These are phyloP conservation scores for Cladochytrium replicatum DNA, from an alignment of 192 early-diverging fungal species.

Conservation along the genomic window DNA sequence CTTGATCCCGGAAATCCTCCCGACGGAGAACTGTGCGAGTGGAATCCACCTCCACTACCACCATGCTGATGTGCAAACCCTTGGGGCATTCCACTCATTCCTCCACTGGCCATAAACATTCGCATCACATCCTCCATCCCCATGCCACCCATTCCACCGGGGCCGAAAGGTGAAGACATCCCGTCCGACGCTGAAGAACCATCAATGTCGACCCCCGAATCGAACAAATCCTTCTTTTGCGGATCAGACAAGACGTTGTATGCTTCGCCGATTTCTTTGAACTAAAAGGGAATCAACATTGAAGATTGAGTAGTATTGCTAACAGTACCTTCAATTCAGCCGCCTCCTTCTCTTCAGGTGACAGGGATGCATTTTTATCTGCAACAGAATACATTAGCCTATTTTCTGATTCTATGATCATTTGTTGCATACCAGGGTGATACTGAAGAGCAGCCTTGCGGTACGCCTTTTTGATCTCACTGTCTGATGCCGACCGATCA, in stretches of 20 bases:
- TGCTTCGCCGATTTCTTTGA: conserved; percentile 77
- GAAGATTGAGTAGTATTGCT: not conserved
- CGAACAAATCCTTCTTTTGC: conserved; percentile 68
- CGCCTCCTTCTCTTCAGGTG: conserved; percentile 38
- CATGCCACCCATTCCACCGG: conserved; percentile 23
- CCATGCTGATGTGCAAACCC: too few relatives aligned
- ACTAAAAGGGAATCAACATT: conserved; percentile 15
- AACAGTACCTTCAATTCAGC: conserved; percentile 66
- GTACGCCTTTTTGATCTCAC: conserved; percentile 50
- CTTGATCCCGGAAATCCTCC: too few relatives aligned
- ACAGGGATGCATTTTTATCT: conserved; percentile 71
- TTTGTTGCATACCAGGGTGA: conserved; percentile 51
- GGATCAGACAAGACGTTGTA: conserved; percentile 72
- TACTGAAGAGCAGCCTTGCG: conserved; percentile 65
- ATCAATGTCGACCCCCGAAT: conserved; percentile 70
- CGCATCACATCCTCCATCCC: conserved; percentile 43
- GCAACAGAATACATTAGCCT: conserved; percentile 9
- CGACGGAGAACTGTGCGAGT: too few relatives aligned
- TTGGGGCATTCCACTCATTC: conserved; percentile 7
- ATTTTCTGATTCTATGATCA: conserved; percentile 9
- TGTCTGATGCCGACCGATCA: conserved; percentile 60
- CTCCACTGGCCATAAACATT: conserved; percentile 17
- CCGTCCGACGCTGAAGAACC: conserved; percentile 45
- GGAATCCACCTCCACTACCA: too few relatives aligned
- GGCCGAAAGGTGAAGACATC: not conserved